These are phyloP conservation scores for Pseudophaeomoniella oleicola DNA, from an alignment of 2,329 filamentous ascomycete genomes.

Conservation along the genomic window DNA sequence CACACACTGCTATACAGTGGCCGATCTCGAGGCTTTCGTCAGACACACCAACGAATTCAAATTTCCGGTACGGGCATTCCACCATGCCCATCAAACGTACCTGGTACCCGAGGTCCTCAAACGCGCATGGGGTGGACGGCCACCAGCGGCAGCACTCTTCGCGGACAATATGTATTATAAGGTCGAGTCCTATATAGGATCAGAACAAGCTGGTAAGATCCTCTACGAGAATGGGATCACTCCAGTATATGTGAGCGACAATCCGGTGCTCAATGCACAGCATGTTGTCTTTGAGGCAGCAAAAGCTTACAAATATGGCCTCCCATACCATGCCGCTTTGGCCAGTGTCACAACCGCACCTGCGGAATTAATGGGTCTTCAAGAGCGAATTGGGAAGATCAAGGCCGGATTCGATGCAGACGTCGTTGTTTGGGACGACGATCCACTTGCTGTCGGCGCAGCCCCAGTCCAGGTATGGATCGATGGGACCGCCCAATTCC, in stretches of 20 bases:
- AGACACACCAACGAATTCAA: constrained; percentile 59
- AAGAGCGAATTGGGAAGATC: constrained; percentile 43
- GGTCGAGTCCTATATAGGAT: constrained; percentile 49
- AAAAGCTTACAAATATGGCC: constrained; percentile 38
- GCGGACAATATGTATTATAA: constrained; percentile 64
- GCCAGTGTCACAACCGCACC: constrained; percentile 45
- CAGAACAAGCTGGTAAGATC: constrained; percentile 51
- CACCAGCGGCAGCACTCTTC: constrained; percentile 49
- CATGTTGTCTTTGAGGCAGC: constrained; percentile 49
- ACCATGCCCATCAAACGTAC: constrained; percentile 55
- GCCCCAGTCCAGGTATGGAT: constrained; percentile 50
- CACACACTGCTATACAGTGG: constrained; percentile 57
- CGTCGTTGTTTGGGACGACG: constrained; percentile 48
- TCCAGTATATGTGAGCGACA: constrained; percentile 41
- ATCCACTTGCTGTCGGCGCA: constrained; percentile 46
- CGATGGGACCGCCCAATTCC: constrained; percentile 35
- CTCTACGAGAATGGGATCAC: constrained; percentile 52
- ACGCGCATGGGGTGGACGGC: constrained; percentile 17
- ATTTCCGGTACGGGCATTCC: constrained; percentile 51
- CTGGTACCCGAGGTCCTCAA: constrained; percentile 41
- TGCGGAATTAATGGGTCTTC: constrained; percentile 43
- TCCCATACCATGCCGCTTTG: constrained; percentile 46
- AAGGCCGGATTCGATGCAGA: constrained; percentile 50
- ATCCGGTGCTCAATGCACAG: constrained; percentile 53
- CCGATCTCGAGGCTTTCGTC: constrained; percentile 55